Conservation (phyloP, 768 basidiomycete genomes). For the Mycena filopes region DNA sequence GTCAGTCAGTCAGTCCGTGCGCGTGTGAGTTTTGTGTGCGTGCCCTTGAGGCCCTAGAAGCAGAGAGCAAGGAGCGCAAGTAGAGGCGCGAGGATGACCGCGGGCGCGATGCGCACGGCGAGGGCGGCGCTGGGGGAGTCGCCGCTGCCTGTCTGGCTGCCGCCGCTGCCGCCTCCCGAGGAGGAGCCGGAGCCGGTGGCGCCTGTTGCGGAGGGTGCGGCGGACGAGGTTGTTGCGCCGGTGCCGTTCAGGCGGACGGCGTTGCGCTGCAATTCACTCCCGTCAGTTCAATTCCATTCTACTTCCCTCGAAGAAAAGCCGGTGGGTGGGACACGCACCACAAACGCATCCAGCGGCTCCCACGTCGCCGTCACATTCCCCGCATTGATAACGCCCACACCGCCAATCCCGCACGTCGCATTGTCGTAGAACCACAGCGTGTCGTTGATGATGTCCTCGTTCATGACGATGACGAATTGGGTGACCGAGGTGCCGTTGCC, state of each 20-base stretch:
- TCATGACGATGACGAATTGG: constrained; percentile 56
- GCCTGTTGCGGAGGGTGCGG: constrained; percentile 1
- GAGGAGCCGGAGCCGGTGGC: not conserved
- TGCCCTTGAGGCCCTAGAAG: not conserved
- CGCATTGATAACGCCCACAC: constrained; percentile 70
- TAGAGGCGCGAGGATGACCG: not conserved
- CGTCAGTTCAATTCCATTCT: not conserved
- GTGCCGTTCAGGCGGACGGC: constrained; percentile 68
- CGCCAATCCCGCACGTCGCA: constrained; percentile 64
- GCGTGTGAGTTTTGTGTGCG: not conserved
- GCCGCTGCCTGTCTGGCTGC: not conserved
- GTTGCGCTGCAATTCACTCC: constrained; percentile 55
- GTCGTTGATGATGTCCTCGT: constrained; percentile 47
- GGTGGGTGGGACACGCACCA: constrained; percentile 44
- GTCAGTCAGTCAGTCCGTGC: not conserved
- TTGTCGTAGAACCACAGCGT: constrained; percentile 73
- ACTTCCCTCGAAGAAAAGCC: not conserved
- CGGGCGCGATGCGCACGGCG: not conserved
- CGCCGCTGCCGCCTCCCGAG: not conserved
- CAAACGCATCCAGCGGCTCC: constrained; percentile 56
- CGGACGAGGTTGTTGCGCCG: constrained; percentile 18
- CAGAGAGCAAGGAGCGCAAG: constrained; percentile 1
- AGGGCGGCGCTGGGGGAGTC: not conserved
- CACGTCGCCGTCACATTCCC: constrained; percentile 52
- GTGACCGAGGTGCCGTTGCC: constrained; percentile 59